Evolutionary conservation across 768 basidiomycete species (phyloP).

Genomic region (Tricholoma terreum): DNA sequence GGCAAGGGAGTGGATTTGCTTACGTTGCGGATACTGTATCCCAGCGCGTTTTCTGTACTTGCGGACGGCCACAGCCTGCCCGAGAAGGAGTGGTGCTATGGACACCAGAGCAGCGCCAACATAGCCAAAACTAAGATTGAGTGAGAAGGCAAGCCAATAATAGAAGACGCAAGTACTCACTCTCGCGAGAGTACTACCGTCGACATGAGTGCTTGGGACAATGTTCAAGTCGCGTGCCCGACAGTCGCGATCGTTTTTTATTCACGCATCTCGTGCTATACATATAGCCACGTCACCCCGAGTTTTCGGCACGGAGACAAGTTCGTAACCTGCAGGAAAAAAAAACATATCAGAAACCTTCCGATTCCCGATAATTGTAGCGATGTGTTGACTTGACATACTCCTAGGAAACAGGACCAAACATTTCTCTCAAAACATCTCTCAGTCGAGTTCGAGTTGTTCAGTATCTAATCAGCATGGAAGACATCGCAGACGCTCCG

Average conservation of each 20-base stretch:
- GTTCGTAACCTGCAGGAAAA: no score
- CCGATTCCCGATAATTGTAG: no score
- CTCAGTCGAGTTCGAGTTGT: no score
- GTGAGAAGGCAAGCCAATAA: background rate
- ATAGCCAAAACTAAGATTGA: slow-evolving; percentile 45
- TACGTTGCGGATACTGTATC: slow-evolving; percentile 68
- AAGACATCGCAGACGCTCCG: slow-evolving; percentile 27
- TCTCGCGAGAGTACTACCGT: slow-evolving; percentile 35
- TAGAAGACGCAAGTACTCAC: slow-evolving; percentile 22
- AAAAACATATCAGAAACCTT: no score
- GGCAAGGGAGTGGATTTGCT: slow-evolving; percentile 16
- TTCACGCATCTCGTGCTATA: no score
- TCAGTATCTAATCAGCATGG: slow-evolving; percentile 17
- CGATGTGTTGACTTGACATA: no score
- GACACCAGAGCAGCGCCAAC: slow-evolving; percentile 55
- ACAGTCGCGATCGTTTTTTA: no score
- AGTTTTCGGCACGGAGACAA: no score
- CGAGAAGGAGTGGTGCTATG: slow-evolving; percentile 46
- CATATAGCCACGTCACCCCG: no score
- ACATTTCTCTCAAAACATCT: slow-evolving; percentile 9
- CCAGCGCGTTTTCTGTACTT: slow-evolving; percentile 49
- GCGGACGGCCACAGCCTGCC: slow-evolving; percentile 41
- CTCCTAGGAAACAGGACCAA: slow-evolving; percentile 10
- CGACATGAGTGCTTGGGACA: no score
- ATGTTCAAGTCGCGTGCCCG: no score